A percentile compares a stretch with the other conserved stretches of the same genome.
phyloP scores from a whole-genome alignment of 2,329 filamentous ascomycete genomes.

The Fusarium multiceps region DNA sequence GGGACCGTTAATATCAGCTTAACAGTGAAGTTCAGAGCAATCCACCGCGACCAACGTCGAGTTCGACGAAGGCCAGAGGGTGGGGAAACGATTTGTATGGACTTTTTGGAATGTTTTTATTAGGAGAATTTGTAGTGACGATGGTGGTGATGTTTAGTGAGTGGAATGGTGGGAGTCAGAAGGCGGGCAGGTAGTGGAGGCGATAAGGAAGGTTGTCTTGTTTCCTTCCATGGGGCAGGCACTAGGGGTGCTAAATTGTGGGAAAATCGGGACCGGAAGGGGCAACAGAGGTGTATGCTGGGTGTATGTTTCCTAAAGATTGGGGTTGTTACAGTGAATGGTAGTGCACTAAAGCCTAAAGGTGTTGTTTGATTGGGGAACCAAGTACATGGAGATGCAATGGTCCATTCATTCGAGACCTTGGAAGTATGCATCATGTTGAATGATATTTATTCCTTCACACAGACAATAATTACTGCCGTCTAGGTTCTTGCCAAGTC shows the following conservation, averaged over 20 bases:
- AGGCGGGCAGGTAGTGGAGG: conserved; percentile 30
- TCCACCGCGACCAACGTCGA: conserved; percentile 33
- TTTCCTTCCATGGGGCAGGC: conserved; percentile 3
- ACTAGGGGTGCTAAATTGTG: conserved; percentile 18
- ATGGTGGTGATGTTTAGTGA: conserved; percentile 27
- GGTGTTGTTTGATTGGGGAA: neutral
- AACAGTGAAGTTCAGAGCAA: conserved; percentile 28
- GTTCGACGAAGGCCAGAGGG: conserved; percentile 32
- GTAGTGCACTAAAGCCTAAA: neutral
- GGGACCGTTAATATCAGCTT: conserved; percentile 31
- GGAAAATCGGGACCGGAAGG: conserved; percentile 44
- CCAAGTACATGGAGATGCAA: neutral
- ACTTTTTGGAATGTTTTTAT: conserved; percentile 17
- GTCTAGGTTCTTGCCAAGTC: neutral
- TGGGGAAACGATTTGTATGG: conserved; percentile 8
- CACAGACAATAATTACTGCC: neutral
- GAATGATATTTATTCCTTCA: neutral
- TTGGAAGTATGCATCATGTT: neutral
- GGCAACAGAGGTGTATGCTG: neutral
- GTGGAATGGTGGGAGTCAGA: conserved; percentile 23
- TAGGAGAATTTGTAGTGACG: conserved; percentile 16
- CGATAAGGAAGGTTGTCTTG: conserved; percentile 23
- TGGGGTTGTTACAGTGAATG: conserved; percentile 20
- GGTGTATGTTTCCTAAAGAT: conserved; percentile 17
- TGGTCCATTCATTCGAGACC: neutral